Evolutionary conservation across 768 basidiomycete genomes (phyloP).

Genomic region (Phlebiopsis flavidoalba): DNA sequence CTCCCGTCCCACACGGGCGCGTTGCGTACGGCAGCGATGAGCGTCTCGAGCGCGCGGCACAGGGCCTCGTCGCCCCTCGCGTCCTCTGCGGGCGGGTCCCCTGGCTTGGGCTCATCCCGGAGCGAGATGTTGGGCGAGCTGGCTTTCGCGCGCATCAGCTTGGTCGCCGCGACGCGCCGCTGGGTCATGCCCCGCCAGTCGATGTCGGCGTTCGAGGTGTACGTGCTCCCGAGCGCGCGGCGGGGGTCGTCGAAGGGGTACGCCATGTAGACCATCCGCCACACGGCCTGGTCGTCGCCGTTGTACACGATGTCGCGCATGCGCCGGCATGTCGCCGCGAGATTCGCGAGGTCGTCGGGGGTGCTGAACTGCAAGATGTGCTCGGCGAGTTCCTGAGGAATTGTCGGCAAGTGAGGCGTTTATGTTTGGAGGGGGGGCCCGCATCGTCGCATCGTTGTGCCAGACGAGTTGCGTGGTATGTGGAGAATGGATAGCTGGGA

Average conservation of each 20-base stretch:
- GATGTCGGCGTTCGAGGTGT: conserved; percentile 4
- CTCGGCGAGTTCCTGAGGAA: conserved; percentile 59
- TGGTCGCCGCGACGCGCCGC: conserved; percentile 38
- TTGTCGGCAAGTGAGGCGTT: conserved; percentile 11
- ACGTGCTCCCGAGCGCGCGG: conserved; percentile 10
- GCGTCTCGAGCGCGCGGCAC: conserved; percentile 30
- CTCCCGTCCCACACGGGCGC: conserved; percentile 11
- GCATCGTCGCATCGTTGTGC: neutral
- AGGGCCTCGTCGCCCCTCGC: conserved; percentile 5
- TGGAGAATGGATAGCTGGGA: neutral
- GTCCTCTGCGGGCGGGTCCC: neutral
- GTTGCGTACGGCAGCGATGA: conserved; percentile 27
- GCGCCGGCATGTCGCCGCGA: conserved; percentile 49
- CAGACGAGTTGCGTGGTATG: neutral
- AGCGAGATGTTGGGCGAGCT: neutral
- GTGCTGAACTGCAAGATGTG: conserved; percentile 49
- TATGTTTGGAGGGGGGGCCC: too few relatives aligned
- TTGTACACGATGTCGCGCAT: conserved; percentile 46
- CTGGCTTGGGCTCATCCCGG: conserved; percentile 5
- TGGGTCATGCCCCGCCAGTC: conserved; percentile 36
- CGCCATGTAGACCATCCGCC: conserved; percentile 59
- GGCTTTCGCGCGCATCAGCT: conserved; percentile 12
- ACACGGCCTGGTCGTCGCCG: conserved; percentile 52
- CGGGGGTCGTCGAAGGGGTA: conserved; percentile 66
- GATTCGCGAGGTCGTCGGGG: conserved; percentile 53